phyloP scores from a whole-genome alignment of 176 grass and related monocot species.

The Stipa capillata region DNA sequence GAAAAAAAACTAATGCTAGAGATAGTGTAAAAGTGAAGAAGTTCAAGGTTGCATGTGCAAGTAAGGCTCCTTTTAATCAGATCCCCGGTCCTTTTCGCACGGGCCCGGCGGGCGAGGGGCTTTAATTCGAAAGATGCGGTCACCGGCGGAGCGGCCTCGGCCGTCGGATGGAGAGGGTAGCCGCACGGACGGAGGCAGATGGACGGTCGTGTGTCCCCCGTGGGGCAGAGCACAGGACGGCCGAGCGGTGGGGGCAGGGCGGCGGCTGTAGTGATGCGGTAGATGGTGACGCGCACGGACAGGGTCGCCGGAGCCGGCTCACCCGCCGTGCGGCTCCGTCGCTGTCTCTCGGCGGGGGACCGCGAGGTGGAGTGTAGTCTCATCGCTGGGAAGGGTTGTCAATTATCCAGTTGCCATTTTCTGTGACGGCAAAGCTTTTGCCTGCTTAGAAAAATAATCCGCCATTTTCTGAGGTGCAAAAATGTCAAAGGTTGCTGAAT shows the following conservation, averaged over 20 bases:
- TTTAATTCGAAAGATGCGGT: conserved; percentile 35
- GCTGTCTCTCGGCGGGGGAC: conserved; percentile 20
- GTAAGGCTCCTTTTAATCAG: background rate
- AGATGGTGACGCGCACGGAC: conserved; percentile 14
- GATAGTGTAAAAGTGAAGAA: conserved; percentile 7
- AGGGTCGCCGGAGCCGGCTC: background rate
- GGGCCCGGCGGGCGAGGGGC: conserved; percentile 6
- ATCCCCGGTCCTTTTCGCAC: conserved; percentile 3
- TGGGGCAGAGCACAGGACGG: background rate
- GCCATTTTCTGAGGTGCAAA: no score
- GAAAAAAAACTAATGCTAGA: no score
- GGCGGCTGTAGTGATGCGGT: background rate
- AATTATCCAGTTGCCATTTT: no score
- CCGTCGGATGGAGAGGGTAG: conserved; percentile 16
- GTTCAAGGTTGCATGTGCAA: background rate
- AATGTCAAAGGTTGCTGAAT: background rate
- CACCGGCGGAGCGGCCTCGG: background rate
- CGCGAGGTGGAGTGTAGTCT: background rate
- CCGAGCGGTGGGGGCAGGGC: background rate
- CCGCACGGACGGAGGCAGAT: background rate
- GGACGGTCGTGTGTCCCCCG: background rate
- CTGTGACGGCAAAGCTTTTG: background rate
- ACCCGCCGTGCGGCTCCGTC: conserved; percentile 1
- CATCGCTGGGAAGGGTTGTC: no score
- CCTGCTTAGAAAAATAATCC: no score